A percentile compares a stretch with the other conserved stretches of the same genome.
phyloP scores from a whole-genome alignment of 495 filamentous ascomycete genomes.

The Rusavskia elegans region DNA sequence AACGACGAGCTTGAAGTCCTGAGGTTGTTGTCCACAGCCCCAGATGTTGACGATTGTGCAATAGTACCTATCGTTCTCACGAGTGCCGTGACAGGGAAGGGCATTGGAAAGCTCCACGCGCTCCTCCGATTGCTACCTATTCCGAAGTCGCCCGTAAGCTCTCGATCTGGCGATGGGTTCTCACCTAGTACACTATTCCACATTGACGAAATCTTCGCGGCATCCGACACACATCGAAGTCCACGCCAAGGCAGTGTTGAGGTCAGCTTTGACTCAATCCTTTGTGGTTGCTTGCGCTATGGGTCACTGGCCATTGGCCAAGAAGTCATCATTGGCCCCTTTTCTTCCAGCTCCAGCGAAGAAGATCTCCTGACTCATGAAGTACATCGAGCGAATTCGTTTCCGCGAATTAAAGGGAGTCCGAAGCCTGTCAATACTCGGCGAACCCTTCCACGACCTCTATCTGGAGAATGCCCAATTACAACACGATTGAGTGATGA shows the following conservation, averaged over 20 bases:
- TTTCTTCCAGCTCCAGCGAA: constrained; percentile 26
- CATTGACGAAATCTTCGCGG: constrained; percentile 66
- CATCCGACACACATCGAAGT: constrained; percentile 29
- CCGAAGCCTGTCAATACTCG: constrained; percentile 1
- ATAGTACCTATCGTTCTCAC: constrained; percentile 75
- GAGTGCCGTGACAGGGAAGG: constrained; percentile 72
- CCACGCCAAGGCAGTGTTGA: constrained; percentile 27
- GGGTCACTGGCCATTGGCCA: constrained; percentile 69
- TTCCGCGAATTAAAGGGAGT: constrained; percentile 5
- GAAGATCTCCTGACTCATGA: neutral
- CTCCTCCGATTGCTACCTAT: constrained; percentile 65
- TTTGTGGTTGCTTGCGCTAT: constrained; percentile 70
- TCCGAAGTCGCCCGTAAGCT: constrained; percentile 21
- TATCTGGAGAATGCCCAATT: constrained; percentile 1
- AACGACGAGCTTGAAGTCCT: neutral
- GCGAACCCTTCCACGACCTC: neutral
- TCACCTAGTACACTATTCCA: constrained; percentile 52
- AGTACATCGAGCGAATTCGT: constrained; percentile 10
- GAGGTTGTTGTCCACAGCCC: neutral
- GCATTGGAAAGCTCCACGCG: constrained; percentile 67
- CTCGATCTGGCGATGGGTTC: constrained; percentile 21
- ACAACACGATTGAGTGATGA: neutral
- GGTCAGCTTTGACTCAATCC: constrained; percentile 37
- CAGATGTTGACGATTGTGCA: constrained; percentile 11
- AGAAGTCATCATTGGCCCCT: constrained; percentile 64